These are phyloP conservation scores for Ophiostoma triangulosporum DNA, from an alignment of 2,329 filamentous ascomycete species.

Conservation along the genomic window DNA sequence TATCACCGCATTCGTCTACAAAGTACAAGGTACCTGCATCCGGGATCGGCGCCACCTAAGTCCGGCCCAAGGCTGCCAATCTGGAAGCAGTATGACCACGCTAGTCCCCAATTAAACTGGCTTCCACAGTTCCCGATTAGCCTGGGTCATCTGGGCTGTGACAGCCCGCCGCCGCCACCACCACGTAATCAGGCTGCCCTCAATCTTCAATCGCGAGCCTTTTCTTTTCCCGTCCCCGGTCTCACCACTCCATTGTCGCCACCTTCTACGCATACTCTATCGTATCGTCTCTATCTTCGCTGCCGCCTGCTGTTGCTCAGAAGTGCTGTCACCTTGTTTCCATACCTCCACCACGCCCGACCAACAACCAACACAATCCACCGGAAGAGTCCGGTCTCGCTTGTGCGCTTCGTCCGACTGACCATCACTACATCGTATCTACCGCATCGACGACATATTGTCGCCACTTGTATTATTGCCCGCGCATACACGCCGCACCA, in stretches of 20 bases:
- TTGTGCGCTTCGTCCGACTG: background rate
- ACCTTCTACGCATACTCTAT: background rate
- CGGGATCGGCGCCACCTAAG: background rate
- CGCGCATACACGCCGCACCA: background rate
- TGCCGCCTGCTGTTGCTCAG: background rate
- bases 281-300: background rate
- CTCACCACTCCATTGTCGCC: background rate
- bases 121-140: constrained; percentile 13
- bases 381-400: constrained; percentile 5
- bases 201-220: constrained; percentile 6
- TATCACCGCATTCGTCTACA: background rate
- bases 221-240: background rate
- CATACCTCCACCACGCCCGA: background rate
- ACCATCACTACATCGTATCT: background rate
- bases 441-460: background rate
- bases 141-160: constrained; percentile 10
- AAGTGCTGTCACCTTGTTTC: background rate
- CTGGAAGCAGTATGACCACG: background rate
- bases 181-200: constrained; percentile 3
- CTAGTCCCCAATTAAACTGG: constrained; percentile 8
- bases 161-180: constrained; percentile 5
- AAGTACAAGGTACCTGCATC: background rate
- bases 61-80: constrained; percentile 8
- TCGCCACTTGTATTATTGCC: background rate
- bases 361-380: background rate